Evolutionary conservation across 805 yeast species (phyloP).

Genomic region (Candida awuae): DNA sequence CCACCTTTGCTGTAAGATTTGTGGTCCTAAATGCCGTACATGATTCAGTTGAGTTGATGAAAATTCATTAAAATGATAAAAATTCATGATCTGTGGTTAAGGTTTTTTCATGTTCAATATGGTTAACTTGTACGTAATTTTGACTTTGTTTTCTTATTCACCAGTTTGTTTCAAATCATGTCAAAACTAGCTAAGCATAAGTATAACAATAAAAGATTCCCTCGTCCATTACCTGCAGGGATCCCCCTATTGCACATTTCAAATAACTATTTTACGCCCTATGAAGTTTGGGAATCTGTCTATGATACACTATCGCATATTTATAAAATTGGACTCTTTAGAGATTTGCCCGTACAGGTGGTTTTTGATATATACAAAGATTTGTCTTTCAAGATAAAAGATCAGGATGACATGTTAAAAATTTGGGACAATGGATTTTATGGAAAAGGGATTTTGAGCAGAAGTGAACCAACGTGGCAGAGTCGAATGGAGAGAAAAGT

Average conservation of each 20-base stretch:
- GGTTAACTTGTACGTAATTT: no score
- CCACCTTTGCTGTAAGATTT: no score
- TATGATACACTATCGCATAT: slow-evolving; percentile 6
- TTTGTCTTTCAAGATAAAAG: slow-evolving; percentile 33
- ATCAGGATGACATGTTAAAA: slow-evolving; percentile 38
- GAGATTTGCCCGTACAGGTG: not conserved
- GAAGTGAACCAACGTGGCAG: slow-evolving; percentile 91
- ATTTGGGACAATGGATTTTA: slow-evolving; percentile 87
- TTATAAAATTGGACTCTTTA: slow-evolving; percentile 1
- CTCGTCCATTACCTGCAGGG: slow-evolving; percentile 10
- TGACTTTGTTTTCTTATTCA: no score
- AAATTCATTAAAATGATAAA: no score
- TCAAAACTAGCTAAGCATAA: slow-evolving; percentile 6
- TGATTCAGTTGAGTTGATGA: no score
- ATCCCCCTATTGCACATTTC: slow-evolving; percentile 7
- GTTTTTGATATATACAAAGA: slow-evolving; percentile 7
- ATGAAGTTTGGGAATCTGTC: slow-evolving; percentile 6
- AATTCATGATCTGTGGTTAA: no score
- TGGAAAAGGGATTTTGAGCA: slow-evolving; percentile 83
- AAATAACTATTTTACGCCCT: slow-evolving; percentile 4
- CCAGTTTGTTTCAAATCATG: no score
- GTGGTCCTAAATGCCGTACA: no score
- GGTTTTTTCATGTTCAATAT: no score
- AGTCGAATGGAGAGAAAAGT: slow-evolving; percentile 54
- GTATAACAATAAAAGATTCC: slow-evolving; percentile 5